Evolutionary conservation across 2,329 filamentous ascomycete genomes (phyloP), one percentile per base, ranked within the genome.

Genomic region (Dothiorella sarmentorum): DNA sequence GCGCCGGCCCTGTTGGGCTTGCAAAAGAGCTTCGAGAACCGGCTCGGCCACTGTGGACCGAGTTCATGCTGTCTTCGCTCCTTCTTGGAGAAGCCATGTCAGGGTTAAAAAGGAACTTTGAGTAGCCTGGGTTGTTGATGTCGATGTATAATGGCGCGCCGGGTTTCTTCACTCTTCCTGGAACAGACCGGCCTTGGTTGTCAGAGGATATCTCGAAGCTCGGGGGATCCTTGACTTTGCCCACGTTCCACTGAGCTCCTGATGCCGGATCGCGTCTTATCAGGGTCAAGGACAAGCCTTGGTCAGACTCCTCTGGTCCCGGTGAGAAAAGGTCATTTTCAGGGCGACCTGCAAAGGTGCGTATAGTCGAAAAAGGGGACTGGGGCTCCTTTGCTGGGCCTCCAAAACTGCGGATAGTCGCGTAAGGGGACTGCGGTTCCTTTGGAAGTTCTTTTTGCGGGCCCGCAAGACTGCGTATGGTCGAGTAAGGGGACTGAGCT

Each of bases 111-210:
- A 79, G 68, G 63, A 87, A 86, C 56, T 82, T 82, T 37, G 73
- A 76, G 65, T 87, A 87, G 15, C 83, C 83, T 1, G 82, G 80
- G 22, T 82, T 85, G 7, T 74, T 78, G 10, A 87, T 78, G 53
- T 85, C 82, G 10, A 87, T 76, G 43, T 74, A 78, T 40, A 79
- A 62, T 0, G 78, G 77, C 7, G 75, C 67, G 18, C 76, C 76
- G 17, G 69, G 65, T 38, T 67, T 67, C 61, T 72, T 77, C 7
- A 58, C 27, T 33, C 45, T 29, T 24, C 44, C 44, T 24, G 52
- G 56, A 18, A 51, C 24, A 10, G 56, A 15, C 31, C 37, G 44
- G 15, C 45, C 56, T 18, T 24, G 33, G 37, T 65, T 65, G 37
- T 79, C 77, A 11, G 77, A 79, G 45, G 75, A 77, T 10, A 79